Base-by-base conservation (phyloP, 352 stramenopile genomes). In the Pythium brachiatum region DNA sequence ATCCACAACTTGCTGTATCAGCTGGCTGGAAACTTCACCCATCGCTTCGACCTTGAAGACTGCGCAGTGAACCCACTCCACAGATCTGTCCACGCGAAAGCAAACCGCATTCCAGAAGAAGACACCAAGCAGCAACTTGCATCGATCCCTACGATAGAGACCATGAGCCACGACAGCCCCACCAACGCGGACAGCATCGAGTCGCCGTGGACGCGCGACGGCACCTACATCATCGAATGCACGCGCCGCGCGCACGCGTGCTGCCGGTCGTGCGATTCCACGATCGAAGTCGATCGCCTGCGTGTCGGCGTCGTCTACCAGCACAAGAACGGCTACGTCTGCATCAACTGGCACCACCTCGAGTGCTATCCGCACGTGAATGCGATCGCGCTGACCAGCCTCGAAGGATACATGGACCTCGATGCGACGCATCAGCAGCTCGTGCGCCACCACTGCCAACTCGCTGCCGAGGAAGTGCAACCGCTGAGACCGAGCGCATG, bases 321-420 rank as follows among this genome's bases (percentile, higher is more conserved):
- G 68, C 83, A 92, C 66, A 79, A 79, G 66, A 90, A 89, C 58
- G 83, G 83, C 63, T 92, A 89, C 64, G 76, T 90, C 26, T 90
- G 83, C 72, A 90, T 92, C 64, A 90, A 92, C 68, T 92, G 83
- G 83, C 81, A 92, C 68, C 83, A 92, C 65, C 69, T 92, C 60
- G 79, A 90, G 69, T 92, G 83, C 72, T 92, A 89, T 65, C 74
- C 78, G 60, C 67, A 75, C 41, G 77, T 88, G 48, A 41, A 68
- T 36, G 62, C 74, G 51, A 88, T 92, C 39, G 78, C 79, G 36
- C 64, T 90, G n/a, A 41, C 70, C 27, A 83, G 77, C 53, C 72
- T 92, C 32, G 83, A 92, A 60, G 83, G 83, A 20, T 92, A 88
- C 60, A 61, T 51, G n/a, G 81, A 92, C 26, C 75, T 92, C 23